These are phyloP conservation scores for Pyrenochaeta sp. DNA, from an alignment of 2,329 filamentous ascomycete species.

Conservation along the genomic window DNA sequence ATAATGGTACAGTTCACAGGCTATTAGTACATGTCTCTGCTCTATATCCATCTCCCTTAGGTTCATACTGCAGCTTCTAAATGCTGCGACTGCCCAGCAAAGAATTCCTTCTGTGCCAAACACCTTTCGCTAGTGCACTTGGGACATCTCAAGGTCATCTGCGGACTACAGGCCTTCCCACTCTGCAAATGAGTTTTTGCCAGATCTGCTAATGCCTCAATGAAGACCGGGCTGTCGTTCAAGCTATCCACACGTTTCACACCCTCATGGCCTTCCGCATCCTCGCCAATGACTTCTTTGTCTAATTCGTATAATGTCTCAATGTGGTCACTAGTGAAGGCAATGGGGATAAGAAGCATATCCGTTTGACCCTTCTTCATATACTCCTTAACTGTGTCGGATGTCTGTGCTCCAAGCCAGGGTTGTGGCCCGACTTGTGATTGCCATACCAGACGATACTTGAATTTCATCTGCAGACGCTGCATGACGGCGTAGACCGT, in stretches of 20 bases:
- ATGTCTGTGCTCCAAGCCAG: slow-evolving; percentile 95
- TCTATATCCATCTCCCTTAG: too few species aligned
- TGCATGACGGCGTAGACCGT: slow-evolving; percentile 98
- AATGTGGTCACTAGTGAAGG: slow-evolving; percentile 99
- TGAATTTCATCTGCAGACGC: slow-evolving; percentile 84
- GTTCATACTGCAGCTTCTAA: slow-evolving; percentile 10
- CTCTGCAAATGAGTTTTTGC: slow-evolving; percentile 80
- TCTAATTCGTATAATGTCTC: slow-evolving; percentile 96
- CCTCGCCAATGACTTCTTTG: slow-evolving; percentile 89
- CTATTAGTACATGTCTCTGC: neutral
- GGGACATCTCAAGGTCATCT: slow-evolving; percentile 92
- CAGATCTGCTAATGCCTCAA: slow-evolving; percentile 86
- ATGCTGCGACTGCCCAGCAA: slow-evolving; percentile 57
- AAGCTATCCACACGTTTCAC: slow-evolving; percentile 90
- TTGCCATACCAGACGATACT: slow-evolving; percentile 95
- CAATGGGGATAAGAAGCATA: slow-evolving; percentile 89
- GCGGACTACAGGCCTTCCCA: slow-evolving; percentile 75
- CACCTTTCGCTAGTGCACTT: slow-evolving; percentile 92
- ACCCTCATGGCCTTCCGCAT: slow-evolving; percentile 61
- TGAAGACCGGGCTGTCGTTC: slow-evolving; percentile 91
- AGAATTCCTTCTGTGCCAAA: slow-evolving; percentile 76
- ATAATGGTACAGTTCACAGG: neutral
- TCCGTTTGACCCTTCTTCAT: slow-evolving; percentile 92
- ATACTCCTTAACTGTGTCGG: slow-evolving; percentile 85
- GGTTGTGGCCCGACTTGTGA: slow-evolving; percentile 95